These are phyloP conservation scores for Paraphaeosphaeria sporulosa DNA, from an alignment of 2,329 filamentous ascomycete genomes.

Conservation along the genomic window DNA sequence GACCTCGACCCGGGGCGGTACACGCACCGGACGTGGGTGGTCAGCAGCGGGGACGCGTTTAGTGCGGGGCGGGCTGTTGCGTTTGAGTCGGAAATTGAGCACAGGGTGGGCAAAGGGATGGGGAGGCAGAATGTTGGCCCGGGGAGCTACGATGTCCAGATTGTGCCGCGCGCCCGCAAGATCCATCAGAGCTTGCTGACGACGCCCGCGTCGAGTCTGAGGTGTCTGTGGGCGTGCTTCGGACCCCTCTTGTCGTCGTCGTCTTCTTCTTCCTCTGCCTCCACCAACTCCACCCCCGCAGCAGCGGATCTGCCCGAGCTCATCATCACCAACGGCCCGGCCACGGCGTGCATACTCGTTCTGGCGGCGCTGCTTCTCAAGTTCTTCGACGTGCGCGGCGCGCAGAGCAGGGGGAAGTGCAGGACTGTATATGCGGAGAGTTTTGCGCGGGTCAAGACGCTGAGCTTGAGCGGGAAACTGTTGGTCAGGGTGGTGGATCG, in stretches of 20 bases:
- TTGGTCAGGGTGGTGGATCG: conserved; percentile 75
- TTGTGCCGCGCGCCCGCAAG: conserved; percentile 76
- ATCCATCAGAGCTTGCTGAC: conserved; percentile 84
- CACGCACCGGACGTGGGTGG: conserved; percentile 79
- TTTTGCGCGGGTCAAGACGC: conserved; percentile 81
- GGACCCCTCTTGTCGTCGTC: conserved; percentile 55
- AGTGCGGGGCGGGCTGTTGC: conserved; percentile 69
- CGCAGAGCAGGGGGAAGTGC: conserved; percentile 61
- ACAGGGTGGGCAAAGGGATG: conserved; percentile 12
- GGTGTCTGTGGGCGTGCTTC: conserved; percentile 70
- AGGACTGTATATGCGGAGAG: conserved; percentile 88
- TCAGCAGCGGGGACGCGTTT: conserved; percentile 78
- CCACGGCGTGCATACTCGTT: conserved; percentile 81
- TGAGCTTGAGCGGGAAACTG: conserved; percentile 86
- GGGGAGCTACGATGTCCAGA: conserved; percentile 67
- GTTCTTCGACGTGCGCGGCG: conserved; percentile 55
- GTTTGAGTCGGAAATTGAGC: conserved; percentile 63
- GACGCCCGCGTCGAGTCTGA: conserved; percentile 72
- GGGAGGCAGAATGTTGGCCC: conserved; percentile 23
- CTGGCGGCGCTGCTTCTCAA: conserved; percentile 64
- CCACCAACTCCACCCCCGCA: too few relatives aligned
- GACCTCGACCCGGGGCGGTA: conserved; percentile 57
- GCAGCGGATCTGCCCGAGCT: conserved; percentile 68
- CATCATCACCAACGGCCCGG: conserved; percentile 87
- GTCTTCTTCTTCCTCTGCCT: conserved; percentile 17